Conservation (phyloP, 306 rosid species). For the Inga leiocalycina region DNA sequence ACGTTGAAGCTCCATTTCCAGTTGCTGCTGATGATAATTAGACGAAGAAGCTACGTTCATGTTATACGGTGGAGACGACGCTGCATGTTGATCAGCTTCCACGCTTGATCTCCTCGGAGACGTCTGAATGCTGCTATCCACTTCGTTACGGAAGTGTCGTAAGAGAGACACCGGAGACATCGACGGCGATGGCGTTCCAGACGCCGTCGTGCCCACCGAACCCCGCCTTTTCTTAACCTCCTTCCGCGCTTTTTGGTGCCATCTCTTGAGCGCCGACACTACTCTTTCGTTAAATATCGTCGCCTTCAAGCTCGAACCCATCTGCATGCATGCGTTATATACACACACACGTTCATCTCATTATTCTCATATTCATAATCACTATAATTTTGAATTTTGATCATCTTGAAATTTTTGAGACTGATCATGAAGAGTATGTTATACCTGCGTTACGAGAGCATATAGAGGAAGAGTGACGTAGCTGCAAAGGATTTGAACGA, state of each 20-base stretch:
- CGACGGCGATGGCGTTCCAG: conserved; percentile 50
- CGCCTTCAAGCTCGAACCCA: conserved; percentile 87
- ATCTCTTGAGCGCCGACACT: conserved; percentile 63
- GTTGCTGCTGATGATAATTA: conserved; percentile 1
- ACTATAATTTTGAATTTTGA: too few species aligned
- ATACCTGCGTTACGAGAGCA: conserved; percentile 92
- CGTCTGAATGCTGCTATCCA: conserved; percentile 58
- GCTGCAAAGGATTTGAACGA: conserved; percentile 83
- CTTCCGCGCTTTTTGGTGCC: conserved; percentile 77
- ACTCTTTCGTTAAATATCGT: conserved; percentile 83
- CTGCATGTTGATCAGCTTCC: conserved; percentile 26
- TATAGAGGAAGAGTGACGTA: conserved; percentile 90
- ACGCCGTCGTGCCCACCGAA: conserved; percentile 38
- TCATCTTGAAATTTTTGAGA: background rate
- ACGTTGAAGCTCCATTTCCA: conserved; percentile 36
- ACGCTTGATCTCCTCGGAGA: conserved; percentile 49
- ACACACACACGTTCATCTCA: background rate
- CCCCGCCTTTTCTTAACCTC: conserved; percentile 58
- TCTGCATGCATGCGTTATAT: conserved; percentile 39
- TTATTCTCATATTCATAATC: background rate
- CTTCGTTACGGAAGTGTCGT: conserved; percentile 49
- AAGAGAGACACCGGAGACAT: conserved; percentile 68
- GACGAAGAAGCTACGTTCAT: background rate
- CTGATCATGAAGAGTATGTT: too few species aligned
- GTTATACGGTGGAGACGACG: conserved; percentile 47